Conservation (phyloP, 176 grass and related monocot genomes). For the Rhynchospora breviuscula region DNA sequence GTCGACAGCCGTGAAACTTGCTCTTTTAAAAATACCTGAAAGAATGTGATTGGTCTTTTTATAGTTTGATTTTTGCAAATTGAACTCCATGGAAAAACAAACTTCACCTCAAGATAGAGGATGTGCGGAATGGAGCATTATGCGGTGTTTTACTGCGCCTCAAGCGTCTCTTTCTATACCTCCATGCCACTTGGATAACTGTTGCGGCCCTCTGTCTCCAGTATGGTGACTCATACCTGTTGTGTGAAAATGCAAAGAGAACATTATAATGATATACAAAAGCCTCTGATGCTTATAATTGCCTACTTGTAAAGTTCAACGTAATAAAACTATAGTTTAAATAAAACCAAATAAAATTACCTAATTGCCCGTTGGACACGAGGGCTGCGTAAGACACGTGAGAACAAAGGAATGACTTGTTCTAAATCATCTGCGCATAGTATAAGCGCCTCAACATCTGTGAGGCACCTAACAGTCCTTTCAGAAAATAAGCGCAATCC, state of each 20-base stretch:
- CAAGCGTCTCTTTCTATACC: slow-evolving; percentile 64
- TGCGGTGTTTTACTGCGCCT: slow-evolving; percentile 37
- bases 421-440: slow-evolving; percentile 76
- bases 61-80: too few species aligned
- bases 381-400: slow-evolving; percentile 75
- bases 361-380: slow-evolving; percentile 68
- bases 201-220: slow-evolving; percentile 76
- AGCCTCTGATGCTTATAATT: background rate
- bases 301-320: background rate
- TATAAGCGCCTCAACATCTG: slow-evolving; percentile 88
- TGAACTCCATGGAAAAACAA: background rate
- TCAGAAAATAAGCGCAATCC: slow-evolving; percentile 73
- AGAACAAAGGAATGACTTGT: slow-evolving; percentile 67
- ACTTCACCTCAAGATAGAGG: slow-evolving; percentile 11
- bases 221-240: slow-evolving; percentile 92
- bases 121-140: slow-evolving; percentile 26
- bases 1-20: background rate
- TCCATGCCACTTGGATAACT: slow-evolving; percentile 86
- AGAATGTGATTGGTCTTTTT: background rate
- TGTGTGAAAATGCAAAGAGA: background rate
- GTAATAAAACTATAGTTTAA: background rate
- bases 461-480: slow-evolving; percentile 78
- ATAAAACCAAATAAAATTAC: slow-evolving; percentile 20
- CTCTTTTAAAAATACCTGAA: background rate
- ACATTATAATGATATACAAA: slow-evolving; percentile 3